These are phyloP conservation scores for Rosa multiflora DNA, from an alignment of 306 rosid genomes.

Conservation along the genomic window DNA sequence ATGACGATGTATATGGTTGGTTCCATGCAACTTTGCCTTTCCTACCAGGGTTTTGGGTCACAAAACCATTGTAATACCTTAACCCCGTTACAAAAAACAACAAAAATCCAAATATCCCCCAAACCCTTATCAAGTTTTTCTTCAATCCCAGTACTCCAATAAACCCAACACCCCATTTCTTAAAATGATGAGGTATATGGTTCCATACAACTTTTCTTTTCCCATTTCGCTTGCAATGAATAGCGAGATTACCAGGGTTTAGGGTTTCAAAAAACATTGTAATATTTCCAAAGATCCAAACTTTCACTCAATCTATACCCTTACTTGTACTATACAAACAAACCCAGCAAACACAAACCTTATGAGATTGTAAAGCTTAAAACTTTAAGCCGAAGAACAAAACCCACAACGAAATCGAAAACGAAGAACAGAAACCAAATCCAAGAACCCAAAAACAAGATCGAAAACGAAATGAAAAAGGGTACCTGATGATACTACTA, in stretches of 20 bases:
- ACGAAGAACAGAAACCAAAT: neutral
- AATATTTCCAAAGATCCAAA: neutral
- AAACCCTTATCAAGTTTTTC: neutral
- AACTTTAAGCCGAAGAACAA: neutral
- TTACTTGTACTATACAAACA: neutral
- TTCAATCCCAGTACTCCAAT: neutral
- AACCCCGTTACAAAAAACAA: neutral
- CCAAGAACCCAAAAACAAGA: neutral
- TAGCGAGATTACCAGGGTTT: neutral
- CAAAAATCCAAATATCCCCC: neutral
- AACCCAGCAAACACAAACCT: neutral
- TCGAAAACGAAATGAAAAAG: neutral
- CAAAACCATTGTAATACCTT: neutral
- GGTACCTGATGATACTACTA: neutral
- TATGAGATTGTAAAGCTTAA: neutral
- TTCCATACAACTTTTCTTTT: neutral
- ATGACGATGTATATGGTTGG: neutral
- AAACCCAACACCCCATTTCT: neutral
- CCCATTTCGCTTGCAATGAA: neutral
- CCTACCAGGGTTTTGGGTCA: neutral
- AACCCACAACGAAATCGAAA: neutral
- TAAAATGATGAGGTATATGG: neutral
- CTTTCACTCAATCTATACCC: neutral
- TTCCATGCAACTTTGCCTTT: neutral
- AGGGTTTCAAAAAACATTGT: neutral